Evolutionary conservation across 2,329 filamentous ascomycete genomes (phyloP).

Genomic region (Lasiodiplodia sp.): DNA sequence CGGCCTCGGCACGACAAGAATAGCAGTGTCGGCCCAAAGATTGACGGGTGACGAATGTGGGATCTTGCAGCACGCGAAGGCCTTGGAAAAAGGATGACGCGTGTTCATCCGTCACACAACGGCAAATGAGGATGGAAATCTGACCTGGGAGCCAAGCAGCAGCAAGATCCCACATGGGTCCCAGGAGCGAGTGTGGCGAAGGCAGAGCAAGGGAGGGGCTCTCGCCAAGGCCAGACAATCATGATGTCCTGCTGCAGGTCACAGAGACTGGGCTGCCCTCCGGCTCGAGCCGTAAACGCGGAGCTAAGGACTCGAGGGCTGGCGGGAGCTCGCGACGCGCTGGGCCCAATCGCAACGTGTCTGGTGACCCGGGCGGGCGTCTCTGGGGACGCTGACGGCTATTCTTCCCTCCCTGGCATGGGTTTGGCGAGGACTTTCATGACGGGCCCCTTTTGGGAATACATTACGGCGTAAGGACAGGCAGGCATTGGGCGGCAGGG

Average conservation of each 20-base stretch:
- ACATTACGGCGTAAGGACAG: conserved; percentile 9
- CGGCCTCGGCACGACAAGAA: conserved; percentile 14
- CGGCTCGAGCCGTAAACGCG: conserved; percentile 19
- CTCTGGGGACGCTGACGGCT: conserved; percentile 15
- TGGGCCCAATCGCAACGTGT: conserved; percentile 6
- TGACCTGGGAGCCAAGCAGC: conserved; percentile 8
- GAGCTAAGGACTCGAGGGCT: neutral
- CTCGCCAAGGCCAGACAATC: conserved; percentile 13
- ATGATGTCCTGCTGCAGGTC: conserved; percentile 14
- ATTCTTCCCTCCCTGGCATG: conserved; percentile 21
- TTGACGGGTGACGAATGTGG: neutral
- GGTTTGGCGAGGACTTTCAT: conserved; percentile 8
- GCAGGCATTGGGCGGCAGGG: conserved; percentile 10
- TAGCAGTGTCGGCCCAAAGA: conserved; percentile 8
- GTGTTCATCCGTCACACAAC: conserved; percentile 12
- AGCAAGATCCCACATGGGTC: conserved; percentile 8
- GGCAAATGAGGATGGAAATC: conserved; percentile 19
- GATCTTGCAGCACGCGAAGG: conserved; percentile 14
- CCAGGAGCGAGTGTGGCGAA: conserved; percentile 10
- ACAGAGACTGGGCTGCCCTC: conserved; percentile 7
- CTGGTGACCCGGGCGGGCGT: conserved; percentile 5
- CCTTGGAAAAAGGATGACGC: conserved; percentile 18
- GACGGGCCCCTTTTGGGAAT: conserved; percentile 6
- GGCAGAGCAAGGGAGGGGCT: conserved; percentile 19
- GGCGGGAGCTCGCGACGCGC: conserved; percentile 6